These are phyloP conservation scores for Dictyophora rubrovolvata DNA, from an alignment of 768 basidiomycete genomes.

Conservation along the genomic window DNA sequence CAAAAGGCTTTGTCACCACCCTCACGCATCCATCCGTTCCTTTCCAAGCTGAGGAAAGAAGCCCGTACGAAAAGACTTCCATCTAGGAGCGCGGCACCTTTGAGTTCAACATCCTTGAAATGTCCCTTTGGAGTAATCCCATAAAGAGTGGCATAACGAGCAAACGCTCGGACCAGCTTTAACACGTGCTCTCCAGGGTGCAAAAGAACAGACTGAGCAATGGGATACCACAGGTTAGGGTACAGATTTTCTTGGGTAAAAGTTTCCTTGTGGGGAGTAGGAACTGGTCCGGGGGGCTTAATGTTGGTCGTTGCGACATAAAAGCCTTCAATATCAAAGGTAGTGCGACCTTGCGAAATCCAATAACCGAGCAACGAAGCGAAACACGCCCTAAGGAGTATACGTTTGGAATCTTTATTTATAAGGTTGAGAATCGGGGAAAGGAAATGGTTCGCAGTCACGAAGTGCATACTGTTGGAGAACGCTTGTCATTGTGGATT, in stretches of 20 bases:
- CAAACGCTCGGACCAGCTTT: slow-evolving; percentile 37
- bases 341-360: slow-evolving; percentile 45
- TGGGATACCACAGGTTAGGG: slow-evolving; percentile 51
- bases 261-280: slow-evolving; percentile 11
- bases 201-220: slow-evolving; percentile 41
- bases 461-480: slow-evolving; percentile 43
- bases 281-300: slow-evolving; percentile 13
- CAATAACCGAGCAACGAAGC: slow-evolving; percentile 41
- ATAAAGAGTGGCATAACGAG: slow-evolving; percentile 35
- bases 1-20: slow-evolving; percentile 21
- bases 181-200: slow-evolving; percentile 48
- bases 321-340: slow-evolving; percentile 41
- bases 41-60: slow-evolving; percentile 41
- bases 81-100: slow-evolving; percentile 44
- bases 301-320: slow-evolving; percentile 21
- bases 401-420: slow-evolving; percentile 32
- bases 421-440: slow-evolving; percentile 33
- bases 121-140: slow-evolving; percentile 20
- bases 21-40: slow-evolving; percentile 32
- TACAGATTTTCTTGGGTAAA: slow-evolving; percentile 19
- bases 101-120: slow-evolving; percentile 24
- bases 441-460: slow-evolving; percentile 57
- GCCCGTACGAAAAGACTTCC: slow-evolving; percentile 54
- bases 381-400: slow-evolving; percentile 53
- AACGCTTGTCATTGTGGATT: not conserved